Evolutionary conservation across 2,329 filamentous ascomycete species (phyloP).

Genomic region (Verticillium zaregamsianum): DNA sequence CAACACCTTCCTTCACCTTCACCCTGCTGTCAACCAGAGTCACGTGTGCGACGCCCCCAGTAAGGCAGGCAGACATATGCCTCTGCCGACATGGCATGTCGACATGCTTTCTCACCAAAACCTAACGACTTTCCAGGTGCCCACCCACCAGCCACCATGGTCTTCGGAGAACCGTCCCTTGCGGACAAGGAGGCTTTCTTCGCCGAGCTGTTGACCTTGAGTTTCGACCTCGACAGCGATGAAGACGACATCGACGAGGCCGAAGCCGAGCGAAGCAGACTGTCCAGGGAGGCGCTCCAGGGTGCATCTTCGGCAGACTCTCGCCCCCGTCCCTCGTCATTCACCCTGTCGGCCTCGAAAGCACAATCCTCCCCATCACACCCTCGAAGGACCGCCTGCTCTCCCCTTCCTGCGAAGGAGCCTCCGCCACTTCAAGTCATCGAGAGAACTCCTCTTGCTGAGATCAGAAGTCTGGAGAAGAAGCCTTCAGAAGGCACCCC

Average conservation of each 20-base stretch:
- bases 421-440: conserved; percentile 1
- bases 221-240: conserved; percentile 16
- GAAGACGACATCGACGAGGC: conserved; percentile 23
- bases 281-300: neutral
- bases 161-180: conserved; percentile 14
- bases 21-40: too few species aligned
- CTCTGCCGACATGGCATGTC: too few species aligned
- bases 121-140: too few species aligned
- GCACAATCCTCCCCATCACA: neutral
- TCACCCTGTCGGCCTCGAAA: neutral
- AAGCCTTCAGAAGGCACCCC: conserved; percentile 1
- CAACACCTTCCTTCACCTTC: too few species aligned
- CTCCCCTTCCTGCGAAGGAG: neutral
- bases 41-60: too few species aligned
- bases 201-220: conserved; percentile 28
- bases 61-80: too few species aligned
- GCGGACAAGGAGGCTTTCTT: conserved; percentile 44
- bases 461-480: conserved; percentile 10
- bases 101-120: too few species aligned
- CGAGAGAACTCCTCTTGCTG: conserved; percentile 20
- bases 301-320: neutral
- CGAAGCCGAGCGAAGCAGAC: conserved; percentile 17
- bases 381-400: conserved; percentile 6
- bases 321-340: neutral
- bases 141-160: conserved; percentile 13